phyloP scores from a whole-genome alignment of 208 protist species.

The Vickermania ingenoplastis region DNA sequence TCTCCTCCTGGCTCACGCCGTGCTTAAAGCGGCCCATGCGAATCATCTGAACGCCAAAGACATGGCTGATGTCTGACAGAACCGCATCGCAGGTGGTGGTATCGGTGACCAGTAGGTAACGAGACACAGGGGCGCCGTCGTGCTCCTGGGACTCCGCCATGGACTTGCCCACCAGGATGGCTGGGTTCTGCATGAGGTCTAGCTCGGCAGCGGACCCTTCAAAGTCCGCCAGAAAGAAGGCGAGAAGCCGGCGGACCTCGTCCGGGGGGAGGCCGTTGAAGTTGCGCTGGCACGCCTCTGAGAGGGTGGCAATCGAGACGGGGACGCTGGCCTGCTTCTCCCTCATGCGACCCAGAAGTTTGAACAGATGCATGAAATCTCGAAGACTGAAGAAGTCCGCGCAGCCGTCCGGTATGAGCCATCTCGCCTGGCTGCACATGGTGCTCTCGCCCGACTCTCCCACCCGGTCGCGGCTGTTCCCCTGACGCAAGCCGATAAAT shows the following conservation, averaged over 20 bases:
- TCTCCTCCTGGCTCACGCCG: background rate
- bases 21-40: background rate
- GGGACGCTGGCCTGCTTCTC: background rate
- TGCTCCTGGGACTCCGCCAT: background rate
- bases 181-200: background rate
- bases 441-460: too few species aligned
- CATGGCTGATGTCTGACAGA: background rate
- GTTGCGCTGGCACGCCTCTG: background rate
- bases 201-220: background rate
- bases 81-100: background rate
- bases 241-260: background rate
- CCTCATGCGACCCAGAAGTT: background rate
- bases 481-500: background rate
- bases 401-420: background rate
- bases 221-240: background rate
- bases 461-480: background rate
- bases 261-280: background rate
- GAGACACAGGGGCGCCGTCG: background rate
- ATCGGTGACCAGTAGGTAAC: background rate
- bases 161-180: background rate
- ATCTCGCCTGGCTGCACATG: too few species aligned
- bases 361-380: background rate
- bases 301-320: background rate
- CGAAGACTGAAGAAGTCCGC: background rate
- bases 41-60: background rate